These are phyloP conservation scores for Mucor velutinosus DNA, from an alignment of 371 early-diverging fungal genomes.

Conservation along the genomic window DNA sequence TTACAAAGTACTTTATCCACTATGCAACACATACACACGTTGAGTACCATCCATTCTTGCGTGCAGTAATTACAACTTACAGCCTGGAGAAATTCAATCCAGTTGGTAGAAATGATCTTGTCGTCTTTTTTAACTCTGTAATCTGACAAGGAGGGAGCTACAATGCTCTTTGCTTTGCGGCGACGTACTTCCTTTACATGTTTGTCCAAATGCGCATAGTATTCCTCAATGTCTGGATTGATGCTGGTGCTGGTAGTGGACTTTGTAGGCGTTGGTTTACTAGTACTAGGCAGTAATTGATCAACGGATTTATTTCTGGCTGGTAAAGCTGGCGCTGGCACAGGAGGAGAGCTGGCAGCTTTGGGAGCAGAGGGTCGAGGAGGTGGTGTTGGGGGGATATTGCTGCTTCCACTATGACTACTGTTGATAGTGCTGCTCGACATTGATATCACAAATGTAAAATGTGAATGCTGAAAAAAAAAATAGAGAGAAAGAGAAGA, in stretches of 20 bases:
- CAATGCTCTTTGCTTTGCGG: slow-evolving; percentile 1
- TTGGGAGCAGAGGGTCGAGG: background rate
- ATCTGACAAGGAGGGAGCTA: slow-evolving; percentile 15
- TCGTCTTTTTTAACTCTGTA: slow-evolving; percentile 21
- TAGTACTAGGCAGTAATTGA: background rate
- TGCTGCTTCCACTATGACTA: background rate
- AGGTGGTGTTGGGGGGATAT: background rate
- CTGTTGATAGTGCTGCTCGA: background rate
- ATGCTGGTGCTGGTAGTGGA: too few species aligned
- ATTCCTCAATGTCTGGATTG: background rate
- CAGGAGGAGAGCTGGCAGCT: background rate
- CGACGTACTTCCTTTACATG: slow-evolving; percentile 36
- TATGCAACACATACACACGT: background rate
- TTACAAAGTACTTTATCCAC: slow-evolving; percentile 37
- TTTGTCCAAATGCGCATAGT: slow-evolving; percentile 35
- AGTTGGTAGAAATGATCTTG: slow-evolving; percentile 15
- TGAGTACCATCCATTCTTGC: background rate
- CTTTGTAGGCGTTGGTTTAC: background rate
- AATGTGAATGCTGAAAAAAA: background rate
- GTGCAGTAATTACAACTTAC: slow-evolving; percentile 9
- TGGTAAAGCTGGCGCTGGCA: slow-evolving; percentile 3
- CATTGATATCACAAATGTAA: background rate
- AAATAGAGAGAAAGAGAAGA: background rate
- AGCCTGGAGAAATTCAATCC: slow-evolving; percentile 29
- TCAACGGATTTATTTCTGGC: slow-evolving; percentile 8